Conservation (phyloP, 768 basidiomycete species). For the Hortiboletus campestris region DNA sequence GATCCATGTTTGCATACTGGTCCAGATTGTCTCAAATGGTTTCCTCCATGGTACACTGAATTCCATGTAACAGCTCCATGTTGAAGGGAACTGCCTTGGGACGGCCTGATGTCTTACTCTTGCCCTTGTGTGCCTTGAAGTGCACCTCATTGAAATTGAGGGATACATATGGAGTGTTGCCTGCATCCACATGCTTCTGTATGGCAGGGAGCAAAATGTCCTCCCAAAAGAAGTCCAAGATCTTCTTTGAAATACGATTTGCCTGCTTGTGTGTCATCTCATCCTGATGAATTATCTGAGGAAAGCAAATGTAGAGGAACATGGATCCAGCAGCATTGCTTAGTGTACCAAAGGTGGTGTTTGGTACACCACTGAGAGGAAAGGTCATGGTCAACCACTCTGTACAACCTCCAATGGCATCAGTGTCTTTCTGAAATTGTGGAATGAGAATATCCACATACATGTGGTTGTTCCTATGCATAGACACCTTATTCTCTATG, state of each 20-base stretch:
- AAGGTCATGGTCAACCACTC: conserved; percentile 16
- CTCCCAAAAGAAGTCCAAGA: conserved; percentile 8
- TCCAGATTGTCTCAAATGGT: not conserved
- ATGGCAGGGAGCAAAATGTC: conserved; percentile 13
- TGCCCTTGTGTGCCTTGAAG: conserved; percentile 4
- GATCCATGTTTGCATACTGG: conserved; percentile 1
- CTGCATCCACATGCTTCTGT: not conserved
- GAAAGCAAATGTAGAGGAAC: too few species aligned
- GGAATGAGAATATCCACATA: conserved; percentile 13
- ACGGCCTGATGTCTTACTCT: not conserved
- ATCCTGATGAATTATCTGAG: too few species aligned
- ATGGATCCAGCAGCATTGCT: too few species aligned
- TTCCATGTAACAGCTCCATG: not conserved
- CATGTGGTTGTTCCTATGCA: conserved; percentile 17
- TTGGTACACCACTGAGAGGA: too few species aligned
- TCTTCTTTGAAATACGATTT: conserved; percentile 4
- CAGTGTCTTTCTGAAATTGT: conserved; percentile 9
- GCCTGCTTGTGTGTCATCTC: not conserved
- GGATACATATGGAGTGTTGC: conserved; percentile 1
- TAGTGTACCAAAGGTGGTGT: too few species aligned
- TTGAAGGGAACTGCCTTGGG: conserved; percentile 11
- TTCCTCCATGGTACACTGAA: conserved; percentile 5
- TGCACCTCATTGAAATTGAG: conserved; percentile 1
- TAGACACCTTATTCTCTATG: conserved; percentile 1
- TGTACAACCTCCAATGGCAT: not conserved